Evolutionary conservation across 169 alveolate species (phyloP), one percentile per base, ranked within the genome.

Genomic region (Plasmodium chabaudi): DNA sequence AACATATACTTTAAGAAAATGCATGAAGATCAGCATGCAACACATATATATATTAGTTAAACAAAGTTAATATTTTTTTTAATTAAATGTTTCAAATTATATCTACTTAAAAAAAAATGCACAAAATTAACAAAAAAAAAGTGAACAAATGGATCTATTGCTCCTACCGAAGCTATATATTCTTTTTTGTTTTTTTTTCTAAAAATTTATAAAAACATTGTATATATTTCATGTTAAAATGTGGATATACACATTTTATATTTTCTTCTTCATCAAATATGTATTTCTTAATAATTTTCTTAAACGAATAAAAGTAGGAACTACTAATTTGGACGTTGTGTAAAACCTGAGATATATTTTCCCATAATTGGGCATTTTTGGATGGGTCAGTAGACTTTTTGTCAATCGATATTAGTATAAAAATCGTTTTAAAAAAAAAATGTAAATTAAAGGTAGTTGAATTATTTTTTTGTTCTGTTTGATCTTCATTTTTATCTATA

Each of bases 341-440:
- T 59, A 72, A 21, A 63, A 59, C 21, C 17, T 82, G 56, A 17
- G 69, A 67, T 39, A 82, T 57, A 12, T 82, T 25, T 10, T 47
- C 23, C 90, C 90, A 82, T 21, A 68, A 9, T 23, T 82, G 63
- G 15, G 51, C 69, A 42, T 82, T 69, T 12, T 21, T 51, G 15
- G 53, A 21, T 5, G 21, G 23, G 23, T 82, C 86, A 7, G 39
- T 57, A 9, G 49, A 25, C 12, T 67, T 19, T 23, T 65, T 67
- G 44, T 69, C 86, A 5, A 82, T 12, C 7, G 90, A 82, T 12
- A 82, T 68, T 69, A 82, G 49, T 39, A 82, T 69, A 71, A 82
- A 82, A 39, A 82, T 61, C 2, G 90, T 82, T 82, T 82, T 82
- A 23, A 82, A 39, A 60, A 82, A 82, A 82, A 82, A 82, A 39